Percentiles rank a stretch among this genome's conserved stretches.
These are phyloP conservation scores for Sarocladium oryzae DNA, from an alignment of 2,329 filamentous ascomycete genomes.

Conservation along the genomic window DNA sequence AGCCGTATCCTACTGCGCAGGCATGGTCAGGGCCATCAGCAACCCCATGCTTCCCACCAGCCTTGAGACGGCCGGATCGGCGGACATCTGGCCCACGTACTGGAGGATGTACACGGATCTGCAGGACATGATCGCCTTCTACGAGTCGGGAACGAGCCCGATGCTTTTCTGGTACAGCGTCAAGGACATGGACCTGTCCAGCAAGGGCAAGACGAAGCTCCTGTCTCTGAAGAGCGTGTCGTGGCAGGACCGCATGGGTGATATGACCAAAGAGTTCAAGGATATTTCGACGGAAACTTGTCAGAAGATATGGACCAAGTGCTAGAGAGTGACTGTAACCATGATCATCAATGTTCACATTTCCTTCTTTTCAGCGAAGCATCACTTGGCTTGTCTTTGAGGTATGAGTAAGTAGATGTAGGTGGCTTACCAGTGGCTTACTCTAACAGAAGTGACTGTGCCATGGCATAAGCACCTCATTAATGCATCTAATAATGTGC, in stretches of 20 bases:
- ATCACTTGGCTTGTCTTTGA: too few species aligned
- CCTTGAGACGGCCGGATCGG: neutral
- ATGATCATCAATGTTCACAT: too few species aligned
- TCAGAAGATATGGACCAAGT: neutral
- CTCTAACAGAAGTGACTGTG: too few species aligned
- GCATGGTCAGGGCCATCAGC: constrained; percentile 16
- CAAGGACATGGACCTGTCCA: constrained; percentile 9
- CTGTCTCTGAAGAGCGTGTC: constrained; percentile 5
- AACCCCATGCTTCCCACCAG: constrained; percentile 10
- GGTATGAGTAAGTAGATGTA: too few species aligned
- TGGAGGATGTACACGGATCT: constrained; percentile 15
- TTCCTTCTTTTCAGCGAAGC: too few species aligned
- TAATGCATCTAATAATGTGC: too few species aligned
- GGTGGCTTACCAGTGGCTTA: too few species aligned
- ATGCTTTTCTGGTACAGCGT: constrained; percentile 13
- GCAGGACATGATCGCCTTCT: constrained; percentile 10
- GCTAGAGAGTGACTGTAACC: neutral
- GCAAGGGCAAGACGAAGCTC: neutral
- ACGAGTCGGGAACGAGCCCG: constrained; percentile 13
- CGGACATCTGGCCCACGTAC: constrained; percentile 14
- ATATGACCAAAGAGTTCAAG: constrained; percentile 12
- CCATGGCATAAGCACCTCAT: too few species aligned
- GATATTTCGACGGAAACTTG: neutral
- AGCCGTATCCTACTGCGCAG: constrained; percentile 13
- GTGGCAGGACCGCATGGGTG: constrained; percentile 11